Evolutionary conservation across 2,329 filamentous ascomycete genomes (phyloP).

Genomic region (Huntiella omanensis): DNA sequence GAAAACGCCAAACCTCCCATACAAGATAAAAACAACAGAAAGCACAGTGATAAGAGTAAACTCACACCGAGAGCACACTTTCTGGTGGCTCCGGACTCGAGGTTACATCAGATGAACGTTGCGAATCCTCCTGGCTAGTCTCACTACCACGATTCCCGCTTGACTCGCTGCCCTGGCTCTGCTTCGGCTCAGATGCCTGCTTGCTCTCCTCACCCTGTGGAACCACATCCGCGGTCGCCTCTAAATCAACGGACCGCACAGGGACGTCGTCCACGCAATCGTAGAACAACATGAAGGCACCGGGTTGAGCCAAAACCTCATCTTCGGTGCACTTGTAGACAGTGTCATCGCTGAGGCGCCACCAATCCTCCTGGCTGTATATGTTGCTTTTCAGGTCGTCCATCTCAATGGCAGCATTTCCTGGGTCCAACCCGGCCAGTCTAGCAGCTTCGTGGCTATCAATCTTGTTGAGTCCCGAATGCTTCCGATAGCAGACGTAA

Average conservation of each 20-base stretch:
- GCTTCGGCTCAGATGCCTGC: too few species aligned
- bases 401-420: slow-evolving; percentile 10
- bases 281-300: slow-evolving; percentile 96
- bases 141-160: background rate
- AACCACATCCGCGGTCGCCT: background rate
- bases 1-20: background rate
- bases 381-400: slow-evolving; percentile 9
- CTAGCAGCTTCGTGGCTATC: slow-evolving; percentile 9
- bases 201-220: too few species aligned
- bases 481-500: slow-evolving; percentile 77
- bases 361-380: slow-evolving; percentile 38
- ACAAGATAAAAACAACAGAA: background rate
- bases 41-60: background rate
- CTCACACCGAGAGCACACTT: background rate
- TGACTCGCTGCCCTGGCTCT: background rate
- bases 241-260: slow-evolving; percentile 21
- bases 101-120: background rate
- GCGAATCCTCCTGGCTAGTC: background rate
- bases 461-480: slow-evolving; percentile 17
- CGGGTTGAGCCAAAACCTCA: slow-evolving; percentile 53
- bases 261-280: slow-evolving; percentile 45
- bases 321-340: slow-evolving; percentile 58
- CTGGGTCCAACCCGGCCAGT: slow-evolving; percentile 6
- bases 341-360: slow-evolving; percentile 75
- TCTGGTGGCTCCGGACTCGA: slow-evolving; percentile 3